Base-by-base conservation (phyloP, 2,329 filamentous ascomycete species). In the Neonectria magnoliae region DNA sequence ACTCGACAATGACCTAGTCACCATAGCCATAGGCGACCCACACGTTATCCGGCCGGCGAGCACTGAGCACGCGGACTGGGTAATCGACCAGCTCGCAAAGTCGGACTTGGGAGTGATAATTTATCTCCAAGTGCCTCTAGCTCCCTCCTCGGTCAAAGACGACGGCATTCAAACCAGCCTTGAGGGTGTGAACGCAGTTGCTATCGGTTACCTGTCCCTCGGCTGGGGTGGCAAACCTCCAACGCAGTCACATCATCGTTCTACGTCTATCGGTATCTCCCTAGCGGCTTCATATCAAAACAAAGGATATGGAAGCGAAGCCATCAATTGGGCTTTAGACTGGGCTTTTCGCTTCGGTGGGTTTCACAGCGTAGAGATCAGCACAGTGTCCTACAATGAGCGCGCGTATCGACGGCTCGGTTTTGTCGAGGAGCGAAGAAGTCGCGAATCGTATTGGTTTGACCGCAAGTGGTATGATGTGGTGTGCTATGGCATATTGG, bases 321-420 rank as follows among this genome's bases (percentile, higher is more conserved):
- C 81, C 1, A 81, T 86, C 48, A 73, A 76, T 27, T 87, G 83
- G 83, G 78, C 73, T 0, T 66, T 84, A 4, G 77, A 82, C 25
- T 85, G 83, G 78, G 80, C 80, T 0, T 86, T 86, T 65, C 67
- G 71, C 6, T 74, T 75, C n/a, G 82, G 77, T 1, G 80, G 80
- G 0, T 68, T 84, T 72, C 84, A 86, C 65, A 73, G 80, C 5
- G 79, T 86, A 18, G 72, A 69, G 11, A 77, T 86, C 7, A 68
- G 71, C 4, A 78, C 78, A 0, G 78, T 81, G 36, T 77, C 70
- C 9, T 85, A 77, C 57, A 86, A 85, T 52, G 71, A 74, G 36
- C 76, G 81, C 0, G 83, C 81, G 0, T 85, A 85, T 65, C 72
- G 80, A 68, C 75, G 76, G 44, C 60, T 85, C 9, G 83, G 84